Conservation (phyloP, 768 basidiomycete species). For the Favolaschia claudopus region DNA sequence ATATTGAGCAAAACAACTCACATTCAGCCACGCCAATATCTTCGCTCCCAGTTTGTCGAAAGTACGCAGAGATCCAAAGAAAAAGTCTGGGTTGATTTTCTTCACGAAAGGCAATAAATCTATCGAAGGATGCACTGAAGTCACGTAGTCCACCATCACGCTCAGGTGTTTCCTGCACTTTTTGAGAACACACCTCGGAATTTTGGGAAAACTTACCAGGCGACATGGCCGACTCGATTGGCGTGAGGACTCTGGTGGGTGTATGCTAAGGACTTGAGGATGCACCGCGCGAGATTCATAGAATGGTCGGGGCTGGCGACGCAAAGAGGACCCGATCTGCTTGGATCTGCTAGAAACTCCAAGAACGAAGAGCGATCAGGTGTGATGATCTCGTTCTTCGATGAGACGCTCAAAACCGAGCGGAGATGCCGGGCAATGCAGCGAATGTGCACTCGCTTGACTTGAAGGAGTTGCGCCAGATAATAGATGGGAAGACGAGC, state of each 20-base stretch:
- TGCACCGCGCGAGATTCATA: conserved; percentile 10
- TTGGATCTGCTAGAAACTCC: conserved; percentile 20
- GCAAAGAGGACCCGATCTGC: conserved; percentile 14
- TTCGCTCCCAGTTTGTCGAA: conserved; percentile 10
- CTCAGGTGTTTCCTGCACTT: conserved; percentile 10
- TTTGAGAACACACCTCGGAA: background rate
- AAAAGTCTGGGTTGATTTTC: conserved; percentile 24
- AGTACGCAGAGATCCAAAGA: conserved; percentile 17
- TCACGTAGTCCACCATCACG: conserved; percentile 23
- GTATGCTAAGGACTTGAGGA: conserved; percentile 18
- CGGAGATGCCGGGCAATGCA: conserved; percentile 7
- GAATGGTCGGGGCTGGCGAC: background rate
- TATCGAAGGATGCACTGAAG: conserved; percentile 6
- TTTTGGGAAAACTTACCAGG: conserved; percentile 14
- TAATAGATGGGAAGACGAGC: conserved; percentile 7
- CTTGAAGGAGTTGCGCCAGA: conserved; percentile 16
- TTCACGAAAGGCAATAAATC: conserved; percentile 4
- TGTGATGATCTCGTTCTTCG: background rate
- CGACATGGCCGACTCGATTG: conserved; percentile 18
- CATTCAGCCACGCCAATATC: conserved; percentile 21
- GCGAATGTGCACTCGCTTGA: conserved; percentile 1
- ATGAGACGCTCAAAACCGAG: conserved; percentile 10
- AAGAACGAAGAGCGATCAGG: conserved; percentile 11
- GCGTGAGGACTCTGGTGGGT: conserved; percentile 6
- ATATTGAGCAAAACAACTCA: background rate